Conservation (phyloP, 768 basidiomycete species). For the Russula abietina region DNA sequence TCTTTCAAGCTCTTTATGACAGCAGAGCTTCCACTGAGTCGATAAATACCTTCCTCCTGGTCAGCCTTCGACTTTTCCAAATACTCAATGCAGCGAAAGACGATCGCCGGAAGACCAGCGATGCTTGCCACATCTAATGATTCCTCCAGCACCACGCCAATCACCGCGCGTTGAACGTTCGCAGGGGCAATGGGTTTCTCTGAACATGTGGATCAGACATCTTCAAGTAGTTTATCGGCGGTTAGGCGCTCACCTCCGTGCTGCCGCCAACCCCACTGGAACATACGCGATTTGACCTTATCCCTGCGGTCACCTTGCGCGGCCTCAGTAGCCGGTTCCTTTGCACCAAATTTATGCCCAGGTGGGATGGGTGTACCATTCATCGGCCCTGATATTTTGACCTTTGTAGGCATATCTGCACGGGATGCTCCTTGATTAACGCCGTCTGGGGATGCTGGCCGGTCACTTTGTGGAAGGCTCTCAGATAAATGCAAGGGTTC, state of each 20-base stretch:
- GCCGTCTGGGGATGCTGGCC: conserved; percentile 38
- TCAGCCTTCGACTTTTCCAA: conserved; percentile 91
- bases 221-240: background rate
- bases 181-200: conserved; percentile 36
- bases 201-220: conserved; percentile 15
- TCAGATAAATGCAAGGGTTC: conserved; percentile 47
- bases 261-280: conserved; percentile 82
- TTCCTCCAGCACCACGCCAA: conserved; percentile 83
- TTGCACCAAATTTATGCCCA: conserved; percentile 86
- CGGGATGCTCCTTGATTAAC: conserved; percentile 44
- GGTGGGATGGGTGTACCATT: conserved; percentile 79
- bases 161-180: conserved; percentile 65
- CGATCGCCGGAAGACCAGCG: conserved; percentile 86
- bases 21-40: conserved; percentile 88
- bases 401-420: conserved; percentile 52
- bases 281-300: conserved; percentile 87
- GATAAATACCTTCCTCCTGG: conserved; percentile 96
- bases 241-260: conserved; percentile 29
- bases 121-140: conserved; percentile 85
- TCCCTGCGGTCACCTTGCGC: conserved; percentile 49
- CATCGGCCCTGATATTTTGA: conserved; percentile 87
- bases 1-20: conserved; percentile 93
- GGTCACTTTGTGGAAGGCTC: conserved; percentile 31
- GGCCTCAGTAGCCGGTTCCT: conserved; percentile 45
- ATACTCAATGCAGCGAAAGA: conserved; percentile 94